Evolutionary conservation across 2,329 filamentous ascomycete species (phyloP).

Genomic region (Ophiostoma novo-ulmi): DNA sequence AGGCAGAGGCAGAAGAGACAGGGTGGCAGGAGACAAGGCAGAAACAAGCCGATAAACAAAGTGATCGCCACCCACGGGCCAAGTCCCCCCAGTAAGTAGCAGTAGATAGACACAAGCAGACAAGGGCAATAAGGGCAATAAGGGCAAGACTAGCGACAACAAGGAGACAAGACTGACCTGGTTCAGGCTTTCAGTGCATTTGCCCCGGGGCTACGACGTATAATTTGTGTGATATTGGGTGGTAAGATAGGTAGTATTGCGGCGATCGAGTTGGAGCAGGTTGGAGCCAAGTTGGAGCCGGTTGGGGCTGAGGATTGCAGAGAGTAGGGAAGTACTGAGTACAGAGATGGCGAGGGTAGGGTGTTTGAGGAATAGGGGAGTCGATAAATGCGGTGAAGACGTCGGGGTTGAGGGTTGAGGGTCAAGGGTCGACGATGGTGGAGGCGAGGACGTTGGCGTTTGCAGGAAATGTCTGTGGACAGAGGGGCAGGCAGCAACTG

Average conservation of each 20-base stretch:
- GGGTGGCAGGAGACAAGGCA: background rate
- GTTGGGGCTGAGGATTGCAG: background rate
- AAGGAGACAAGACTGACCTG: background rate
- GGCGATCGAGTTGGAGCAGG: constrained; percentile 7
- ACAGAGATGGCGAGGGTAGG: background rate
- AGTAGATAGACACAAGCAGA: background rate
- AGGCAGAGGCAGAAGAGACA: background rate
- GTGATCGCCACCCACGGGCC: constrained; percentile 12
- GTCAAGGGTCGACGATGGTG: background rate
- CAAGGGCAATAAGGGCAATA: background rate
- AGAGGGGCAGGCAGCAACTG: background rate
- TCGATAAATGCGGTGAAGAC: background rate
- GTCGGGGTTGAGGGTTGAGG: background rate
- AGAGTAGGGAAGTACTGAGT: background rate
- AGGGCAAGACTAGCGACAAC: too few species aligned
- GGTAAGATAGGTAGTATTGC: background rate
- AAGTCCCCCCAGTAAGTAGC: background rate
- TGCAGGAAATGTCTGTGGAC: background rate
- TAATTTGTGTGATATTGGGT: constrained; percentile 7
- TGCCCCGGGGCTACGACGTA: constrained; percentile 8
- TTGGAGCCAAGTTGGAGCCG: constrained; percentile 4
- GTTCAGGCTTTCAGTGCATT: constrained; percentile 12
- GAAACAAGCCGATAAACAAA: constrained; percentile 3
- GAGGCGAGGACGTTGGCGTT: constrained; percentile 1
- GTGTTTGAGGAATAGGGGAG: background rate